These are phyloP conservation scores for Cutaneotrichosporon sp. DNA, from an alignment of 1,284 basidiomycete genomes.

Conservation along the genomic window DNA sequence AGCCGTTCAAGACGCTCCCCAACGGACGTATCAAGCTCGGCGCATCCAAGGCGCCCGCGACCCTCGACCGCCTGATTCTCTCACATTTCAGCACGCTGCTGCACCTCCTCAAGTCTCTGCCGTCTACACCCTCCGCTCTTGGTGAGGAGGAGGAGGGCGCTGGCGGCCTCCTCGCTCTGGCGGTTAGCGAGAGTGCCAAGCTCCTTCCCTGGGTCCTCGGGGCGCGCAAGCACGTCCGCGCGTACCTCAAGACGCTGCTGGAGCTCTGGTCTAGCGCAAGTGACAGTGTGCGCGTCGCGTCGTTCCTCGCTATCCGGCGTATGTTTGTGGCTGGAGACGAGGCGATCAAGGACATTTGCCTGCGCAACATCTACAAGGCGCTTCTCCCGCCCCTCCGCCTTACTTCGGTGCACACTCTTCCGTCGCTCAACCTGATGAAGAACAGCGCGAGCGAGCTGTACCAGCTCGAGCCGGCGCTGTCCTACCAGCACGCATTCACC, in stretches of 20 bases:
- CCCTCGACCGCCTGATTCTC: constrained; percentile 82
- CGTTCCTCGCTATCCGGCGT: constrained; percentile 81
- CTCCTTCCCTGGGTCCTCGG: constrained; percentile 79
- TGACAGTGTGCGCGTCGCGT: constrained; percentile 80
- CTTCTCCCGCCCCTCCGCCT: constrained; percentile 73
- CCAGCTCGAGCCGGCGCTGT: constrained; percentile 61
- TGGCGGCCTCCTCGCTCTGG: constrained; percentile 62
- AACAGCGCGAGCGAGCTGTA: constrained; percentile 94
- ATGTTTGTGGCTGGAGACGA: constrained; percentile 78
- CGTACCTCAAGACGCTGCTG: constrained; percentile 81
- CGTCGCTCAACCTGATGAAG: constrained; percentile 96
- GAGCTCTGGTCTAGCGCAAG: constrained; percentile 77
- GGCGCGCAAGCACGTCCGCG: constrained; percentile 77
- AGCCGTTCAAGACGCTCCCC: constrained; percentile 77
- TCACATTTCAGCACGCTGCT: constrained; percentile 85
- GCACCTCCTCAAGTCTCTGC: constrained; percentile 73
- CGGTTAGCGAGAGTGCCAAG: constrained; percentile 78
- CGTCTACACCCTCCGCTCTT: constrained; percentile 56
- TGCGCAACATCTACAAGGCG: constrained; percentile 74
- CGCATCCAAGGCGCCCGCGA: constrained; percentile 57
- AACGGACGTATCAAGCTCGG: constrained; percentile 70
- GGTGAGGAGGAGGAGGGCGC: constrained; percentile 41
- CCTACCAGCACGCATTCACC: constrained; percentile 92
- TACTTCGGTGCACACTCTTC: constrained; percentile 81
- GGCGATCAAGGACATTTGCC: constrained; percentile 75